Evolutionary conservation across 257 asterid genomes (phyloP), one percentile per base, ranked within the genome.

Genomic region (Apocynum venetum): DNA sequence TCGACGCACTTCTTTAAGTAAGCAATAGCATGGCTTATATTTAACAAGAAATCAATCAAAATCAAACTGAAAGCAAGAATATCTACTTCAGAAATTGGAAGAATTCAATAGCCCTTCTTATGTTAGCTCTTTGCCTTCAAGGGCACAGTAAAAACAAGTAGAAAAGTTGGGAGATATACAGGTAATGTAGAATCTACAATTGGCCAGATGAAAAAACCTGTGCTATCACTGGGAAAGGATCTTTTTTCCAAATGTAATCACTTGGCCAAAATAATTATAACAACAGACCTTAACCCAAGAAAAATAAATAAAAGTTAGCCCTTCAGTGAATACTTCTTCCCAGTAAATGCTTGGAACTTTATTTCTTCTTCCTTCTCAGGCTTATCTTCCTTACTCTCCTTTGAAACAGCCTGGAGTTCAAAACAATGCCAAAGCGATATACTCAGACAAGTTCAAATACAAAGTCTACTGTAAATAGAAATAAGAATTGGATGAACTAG

Each of bases 291-390:
- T 13, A 56, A 8, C 12, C 4, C 0, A 36, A 9, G 19, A 44
- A 11, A 43, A 44, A 77, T 77, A 47, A 46, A 59, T 53, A 73
- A 56, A 20, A 52, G 43, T 80, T 76, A 80, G 68, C 47, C 84
- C 73, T 75, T 80, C 56, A 84, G 57, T 36, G 87, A 84, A 44
- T 80, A 80, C 55, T 84, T 84, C 85, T 79, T 84, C 67, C 88
- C 88, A 1, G 82, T 68, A 51, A 84, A 82, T 48, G 84, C 85
- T 72, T 81, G 79, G 53, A 84, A 84, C 69, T 82, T 84, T 46
- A 71, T 57, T 67, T 74, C 78, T 63, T 68, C 84, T 15, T 47
- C 63, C 78, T 81, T 75, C 66, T 57, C 69, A 66, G 79, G 52
- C 59, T 69, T 17, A 36, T 80, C 82, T 75, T 80, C 74, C 10